Evolutionary conservation across 1,284 basidiomycete species (phyloP).

Genomic region (Cystobasidiaceae sp.): DNA sequence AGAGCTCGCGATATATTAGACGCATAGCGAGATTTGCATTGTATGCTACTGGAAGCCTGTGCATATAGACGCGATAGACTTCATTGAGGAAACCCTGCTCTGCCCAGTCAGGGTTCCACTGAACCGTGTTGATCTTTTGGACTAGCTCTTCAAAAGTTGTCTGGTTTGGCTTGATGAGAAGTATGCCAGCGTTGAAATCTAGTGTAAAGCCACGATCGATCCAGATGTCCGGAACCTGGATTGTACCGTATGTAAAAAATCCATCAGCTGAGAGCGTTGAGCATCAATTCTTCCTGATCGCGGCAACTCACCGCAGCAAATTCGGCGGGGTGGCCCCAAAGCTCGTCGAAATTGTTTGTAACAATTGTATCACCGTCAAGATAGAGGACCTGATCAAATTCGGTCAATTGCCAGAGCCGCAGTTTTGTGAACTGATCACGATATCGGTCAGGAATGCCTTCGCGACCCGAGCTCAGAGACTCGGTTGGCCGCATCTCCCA

Average conservation of each 20-base stretch:
- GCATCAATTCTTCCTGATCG: no score
- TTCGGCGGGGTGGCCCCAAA: constrained; percentile 17
- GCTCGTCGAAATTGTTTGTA: constrained; percentile 17
- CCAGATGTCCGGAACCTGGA: constrained; percentile 23
- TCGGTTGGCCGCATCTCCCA: constrained; percentile 18
- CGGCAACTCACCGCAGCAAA: constrained; percentile 5
- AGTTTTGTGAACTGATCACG: constrained; percentile 24
- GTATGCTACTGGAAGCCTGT: constrained; percentile 3
- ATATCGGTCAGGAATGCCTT: constrained; percentile 5
- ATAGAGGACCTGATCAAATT: constrained; percentile 18
- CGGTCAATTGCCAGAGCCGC: constrained; percentile 21
- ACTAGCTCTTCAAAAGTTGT: background rate
- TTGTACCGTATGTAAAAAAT: no score
- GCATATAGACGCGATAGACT: constrained; percentile 2
- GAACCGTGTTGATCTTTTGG: background rate
- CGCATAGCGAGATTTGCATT: constrained; percentile 17
- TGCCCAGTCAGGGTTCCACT: constrained; percentile 11
- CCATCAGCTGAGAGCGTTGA: background rate
- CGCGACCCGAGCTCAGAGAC: background rate
- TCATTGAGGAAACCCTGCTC: constrained; percentile 21
- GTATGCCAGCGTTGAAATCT: constrained; percentile 18
- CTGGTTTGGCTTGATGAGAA: background rate
- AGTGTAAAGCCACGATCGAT: constrained; percentile 17
- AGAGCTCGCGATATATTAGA: background rate
- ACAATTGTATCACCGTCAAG: constrained; percentile 12